Evolutionary conservation across 2,329 filamentous ascomycete genomes (phyloP).

Genomic region (Parafenestella ontariensis): DNA sequence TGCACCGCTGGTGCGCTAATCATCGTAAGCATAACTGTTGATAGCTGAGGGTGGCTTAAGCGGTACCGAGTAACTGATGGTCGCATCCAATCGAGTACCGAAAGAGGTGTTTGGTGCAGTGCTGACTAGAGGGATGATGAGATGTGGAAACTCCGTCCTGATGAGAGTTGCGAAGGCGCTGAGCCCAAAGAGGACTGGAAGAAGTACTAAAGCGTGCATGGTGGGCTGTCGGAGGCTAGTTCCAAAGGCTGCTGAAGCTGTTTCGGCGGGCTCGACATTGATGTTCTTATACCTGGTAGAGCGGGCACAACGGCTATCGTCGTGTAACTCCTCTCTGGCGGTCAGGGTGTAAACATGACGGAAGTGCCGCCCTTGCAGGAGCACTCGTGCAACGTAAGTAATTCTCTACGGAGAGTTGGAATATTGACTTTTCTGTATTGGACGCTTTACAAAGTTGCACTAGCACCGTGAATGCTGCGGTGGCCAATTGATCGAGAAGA

Average conservation of each 20-base stretch:
- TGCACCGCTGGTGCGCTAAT: slow-evolving; percentile 15
- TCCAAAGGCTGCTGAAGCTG: neutral
- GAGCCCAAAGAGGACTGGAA: slow-evolving; percentile 25
- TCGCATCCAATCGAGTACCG: slow-evolving; percentile 31
- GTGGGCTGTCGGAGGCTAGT: neutral
- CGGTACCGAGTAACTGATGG: slow-evolving; percentile 27
- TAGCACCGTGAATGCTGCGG: neutral
- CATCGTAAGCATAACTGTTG: slow-evolving; percentile 7
- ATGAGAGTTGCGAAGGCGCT: slow-evolving; percentile 18
- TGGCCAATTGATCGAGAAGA: neutral
- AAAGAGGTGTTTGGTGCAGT: slow-evolving; percentile 24
- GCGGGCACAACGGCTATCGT: neutral
- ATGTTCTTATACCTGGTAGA: slow-evolving; percentile 10
- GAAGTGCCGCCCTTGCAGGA: slow-evolving; percentile 14
- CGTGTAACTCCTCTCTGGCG: neutral
- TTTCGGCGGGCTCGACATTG: neutral
- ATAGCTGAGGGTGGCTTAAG: neutral
- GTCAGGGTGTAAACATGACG: slow-evolving; percentile 1
- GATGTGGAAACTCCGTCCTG: slow-evolving; percentile 36
- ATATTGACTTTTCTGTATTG: neutral
- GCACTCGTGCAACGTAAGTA: slow-evolving; percentile 13
- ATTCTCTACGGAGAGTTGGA: neutral
- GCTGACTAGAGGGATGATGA: slow-evolving; percentile 43
- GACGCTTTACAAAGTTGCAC: neutral
- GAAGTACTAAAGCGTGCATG: slow-evolving; percentile 33